These are phyloP conservation scores for Flaveria ramosissima DNA, from an alignment of 129 eudicot species.

Conservation along the genomic window DNA sequence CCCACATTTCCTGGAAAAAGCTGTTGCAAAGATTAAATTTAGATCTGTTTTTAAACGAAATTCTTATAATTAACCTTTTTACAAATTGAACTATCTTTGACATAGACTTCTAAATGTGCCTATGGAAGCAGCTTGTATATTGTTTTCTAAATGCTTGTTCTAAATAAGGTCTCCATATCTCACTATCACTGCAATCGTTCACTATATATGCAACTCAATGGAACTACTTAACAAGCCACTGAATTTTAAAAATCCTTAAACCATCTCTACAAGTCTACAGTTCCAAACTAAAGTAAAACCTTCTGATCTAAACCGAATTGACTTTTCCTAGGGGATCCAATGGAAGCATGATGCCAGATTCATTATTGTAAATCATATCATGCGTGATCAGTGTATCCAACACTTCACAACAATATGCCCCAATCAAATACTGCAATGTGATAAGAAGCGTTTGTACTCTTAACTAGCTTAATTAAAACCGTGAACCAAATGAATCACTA, in stretches of 20 bases:
- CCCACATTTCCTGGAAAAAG: slow-evolving; percentile 5
- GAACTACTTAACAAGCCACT: slow-evolving; percentile 1
- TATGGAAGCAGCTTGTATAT: not conserved
- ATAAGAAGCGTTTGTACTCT: not conserved
- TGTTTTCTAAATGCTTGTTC: slow-evolving; percentile 1
- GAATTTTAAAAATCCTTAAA: not conserved
- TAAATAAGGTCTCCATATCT: slow-evolving; percentile 1
- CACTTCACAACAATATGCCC: slow-evolving; percentile 12
- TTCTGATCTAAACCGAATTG: slow-evolving; percentile 5
- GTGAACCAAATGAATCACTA: not conserved
- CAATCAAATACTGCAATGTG: not conserved
- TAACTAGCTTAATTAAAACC: not conserved
- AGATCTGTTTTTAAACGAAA: not conserved
- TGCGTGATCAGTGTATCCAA: not conserved
- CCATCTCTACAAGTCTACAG: not conserved
- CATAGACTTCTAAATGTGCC: slow-evolving; percentile 6
- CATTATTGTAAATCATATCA: not conserved
- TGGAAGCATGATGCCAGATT: not conserved
- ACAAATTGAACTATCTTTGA: not conserved
- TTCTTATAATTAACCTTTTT: slow-evolving; percentile 17
- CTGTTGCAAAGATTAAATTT: slow-evolving; percentile 7
- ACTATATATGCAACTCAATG: slow-evolving; percentile 18
- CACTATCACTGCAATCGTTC: not conserved
- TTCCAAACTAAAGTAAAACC: not conserved
- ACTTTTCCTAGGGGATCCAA: not conserved